phyloP scores from a whole-genome alignment of 176 grass and related monocot genomes.

The Rhynchospora breviuscula region DNA sequence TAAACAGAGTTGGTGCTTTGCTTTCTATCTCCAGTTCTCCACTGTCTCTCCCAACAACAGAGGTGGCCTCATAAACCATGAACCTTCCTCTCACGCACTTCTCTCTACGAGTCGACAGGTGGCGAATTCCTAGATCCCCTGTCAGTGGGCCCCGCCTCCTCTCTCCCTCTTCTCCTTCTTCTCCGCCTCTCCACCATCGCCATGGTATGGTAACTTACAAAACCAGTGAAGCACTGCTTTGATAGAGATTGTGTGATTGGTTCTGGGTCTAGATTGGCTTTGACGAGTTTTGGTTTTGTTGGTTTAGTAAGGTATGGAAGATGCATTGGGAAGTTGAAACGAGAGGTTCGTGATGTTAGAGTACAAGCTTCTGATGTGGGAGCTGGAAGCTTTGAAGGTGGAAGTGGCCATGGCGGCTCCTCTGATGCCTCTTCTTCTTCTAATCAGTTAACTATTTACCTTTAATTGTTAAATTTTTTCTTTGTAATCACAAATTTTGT shows the following conservation, averaged over 20 bases:
- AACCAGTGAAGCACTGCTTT: neutral
- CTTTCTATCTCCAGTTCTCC: neutral
- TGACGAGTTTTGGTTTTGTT: slow-evolving; percentile 7
- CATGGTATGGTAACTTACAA: neutral
- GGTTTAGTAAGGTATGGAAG: slow-evolving; percentile 34
- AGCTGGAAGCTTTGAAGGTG: slow-evolving; percentile 54
- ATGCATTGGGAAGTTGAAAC: slow-evolving; percentile 29
- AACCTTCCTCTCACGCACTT: slow-evolving; percentile 6
- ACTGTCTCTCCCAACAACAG: neutral
- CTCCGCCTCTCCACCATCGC: neutral
- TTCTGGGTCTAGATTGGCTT: neutral
- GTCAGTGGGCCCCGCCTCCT: neutral
- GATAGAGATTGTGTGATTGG: neutral
- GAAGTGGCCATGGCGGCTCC: slow-evolving; percentile 23
- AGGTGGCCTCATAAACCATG: neutral
- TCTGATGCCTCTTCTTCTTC: slow-evolving; percentile 35
- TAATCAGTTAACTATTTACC: slow-evolving; percentile 33
- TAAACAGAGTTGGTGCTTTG: neutral
- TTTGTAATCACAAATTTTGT: neutral
- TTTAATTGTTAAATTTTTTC: neutral
- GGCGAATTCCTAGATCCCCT: neutral
- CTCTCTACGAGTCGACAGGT: neutral
- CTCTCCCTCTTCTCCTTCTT: neutral
- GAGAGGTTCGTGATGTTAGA: slow-evolving; percentile 28
- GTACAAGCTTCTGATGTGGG: slow-evolving; percentile 59